These are phyloP conservation scores for Tuber melanosporum DNA, from an alignment of 495 filamentous ascomycete species.

Conservation along the genomic window DNA sequence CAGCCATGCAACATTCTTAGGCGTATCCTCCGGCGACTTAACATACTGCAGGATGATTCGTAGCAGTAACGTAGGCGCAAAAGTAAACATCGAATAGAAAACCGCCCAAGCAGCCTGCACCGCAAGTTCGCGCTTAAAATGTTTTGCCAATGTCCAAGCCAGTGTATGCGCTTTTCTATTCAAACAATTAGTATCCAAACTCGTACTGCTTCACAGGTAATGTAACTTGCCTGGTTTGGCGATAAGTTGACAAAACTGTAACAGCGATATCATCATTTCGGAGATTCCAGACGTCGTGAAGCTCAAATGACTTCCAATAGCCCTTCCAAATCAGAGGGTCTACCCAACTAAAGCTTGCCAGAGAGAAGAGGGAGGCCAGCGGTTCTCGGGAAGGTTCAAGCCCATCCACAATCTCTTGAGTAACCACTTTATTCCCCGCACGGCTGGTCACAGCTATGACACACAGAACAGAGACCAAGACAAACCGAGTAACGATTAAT, in stretches of 20 bases:
- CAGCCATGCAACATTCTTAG: slow-evolving; percentile 88
- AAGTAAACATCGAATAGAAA: slow-evolving; percentile 71
- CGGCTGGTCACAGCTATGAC: slow-evolving; percentile 71
- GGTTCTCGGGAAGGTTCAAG: slow-evolving; percentile 81
- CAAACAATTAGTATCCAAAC: neutral
- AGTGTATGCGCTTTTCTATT: slow-evolving; percentile 74
- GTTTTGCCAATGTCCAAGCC: slow-evolving; percentile 71
- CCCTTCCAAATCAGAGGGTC: slow-evolving; percentile 83
- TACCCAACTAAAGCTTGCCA: slow-evolving; percentile 85
- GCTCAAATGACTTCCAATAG: slow-evolving; percentile 76
- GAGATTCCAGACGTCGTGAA: slow-evolving; percentile 87
- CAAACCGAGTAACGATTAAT: slow-evolving; percentile 64
- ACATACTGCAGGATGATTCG: slow-evolving; percentile 89
- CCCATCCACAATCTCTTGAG: slow-evolving; percentile 77
- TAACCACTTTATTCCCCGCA: slow-evolving; percentile 83
- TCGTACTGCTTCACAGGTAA: slow-evolving; percentile 6
- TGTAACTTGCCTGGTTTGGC: slow-evolving; percentile 49
- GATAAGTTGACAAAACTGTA: slow-evolving; percentile 68
- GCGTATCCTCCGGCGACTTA: slow-evolving; percentile 69
- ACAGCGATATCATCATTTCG: slow-evolving; percentile 80
- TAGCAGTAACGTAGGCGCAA: slow-evolving; percentile 83
- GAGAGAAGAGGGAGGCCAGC: slow-evolving; percentile 76
- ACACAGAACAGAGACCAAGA: slow-evolving; percentile 64
- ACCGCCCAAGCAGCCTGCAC: slow-evolving; percentile 74
- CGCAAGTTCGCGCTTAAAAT: slow-evolving; percentile 71